A percentile compares a stretch with the other conserved stretches of the same genome.
phyloP scores from a whole-genome alignment of 164 flowering plant species.

The Berberis thunbergii region DNA sequence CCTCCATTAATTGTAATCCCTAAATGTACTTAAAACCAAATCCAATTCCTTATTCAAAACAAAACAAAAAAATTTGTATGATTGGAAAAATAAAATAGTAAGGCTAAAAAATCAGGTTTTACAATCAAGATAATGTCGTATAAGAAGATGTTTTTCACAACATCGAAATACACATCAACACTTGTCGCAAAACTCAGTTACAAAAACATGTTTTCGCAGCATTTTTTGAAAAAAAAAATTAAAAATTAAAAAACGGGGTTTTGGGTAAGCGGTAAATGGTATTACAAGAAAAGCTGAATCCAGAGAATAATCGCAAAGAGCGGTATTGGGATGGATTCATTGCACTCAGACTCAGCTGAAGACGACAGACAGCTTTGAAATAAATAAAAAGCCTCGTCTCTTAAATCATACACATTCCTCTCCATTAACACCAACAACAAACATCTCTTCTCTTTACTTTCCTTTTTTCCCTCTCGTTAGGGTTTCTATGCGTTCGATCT shows the following conservation, averaged over 20 bases:
- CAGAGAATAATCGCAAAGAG: neutral
- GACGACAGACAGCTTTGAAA: neutral
- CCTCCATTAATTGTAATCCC: too few species aligned
- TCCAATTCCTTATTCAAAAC: too few species aligned
- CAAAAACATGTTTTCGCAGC: too few species aligned
- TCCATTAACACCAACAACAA: neutral
- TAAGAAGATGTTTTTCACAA: too few species aligned
- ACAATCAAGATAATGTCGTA: too few species aligned
- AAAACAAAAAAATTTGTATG: too few species aligned
- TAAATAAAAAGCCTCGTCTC: neutral
- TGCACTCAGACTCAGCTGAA: neutral
- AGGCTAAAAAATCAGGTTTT: too few species aligned
- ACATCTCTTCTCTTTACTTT: neutral
- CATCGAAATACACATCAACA: too few species aligned
- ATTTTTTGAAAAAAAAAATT: too few species aligned
- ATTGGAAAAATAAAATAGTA: too few species aligned
- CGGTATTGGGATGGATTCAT: slow-evolving; percentile 7
- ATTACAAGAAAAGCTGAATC: neutral
- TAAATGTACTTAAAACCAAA: too few species aligned
- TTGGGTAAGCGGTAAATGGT: neutral
- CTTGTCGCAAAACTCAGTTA: too few species aligned
- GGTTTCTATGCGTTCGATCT: slow-evolving; percentile 3
- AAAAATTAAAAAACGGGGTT: neutral
- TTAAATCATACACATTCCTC: neutral
- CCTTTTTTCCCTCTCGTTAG: slow-evolving; percentile 9